phyloP scores from a whole-genome alignment of 2,329 filamentous ascomycete genomes.

The Colletotrichum chlorophyti region DNA sequence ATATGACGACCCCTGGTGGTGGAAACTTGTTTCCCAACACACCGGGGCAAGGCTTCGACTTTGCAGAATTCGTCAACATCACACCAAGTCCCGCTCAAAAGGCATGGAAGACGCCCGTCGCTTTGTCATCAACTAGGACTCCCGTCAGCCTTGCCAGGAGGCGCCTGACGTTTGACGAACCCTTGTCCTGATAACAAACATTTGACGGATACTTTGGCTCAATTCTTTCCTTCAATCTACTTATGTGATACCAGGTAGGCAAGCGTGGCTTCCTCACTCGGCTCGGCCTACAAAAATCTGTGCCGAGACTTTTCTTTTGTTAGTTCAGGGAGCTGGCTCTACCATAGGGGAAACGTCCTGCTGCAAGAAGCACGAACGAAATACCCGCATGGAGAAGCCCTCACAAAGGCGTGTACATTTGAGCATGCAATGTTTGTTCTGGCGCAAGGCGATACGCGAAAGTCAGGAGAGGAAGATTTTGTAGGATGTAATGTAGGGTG shows the following conservation, averaged over 20 bases:
- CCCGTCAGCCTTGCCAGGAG: conserved; percentile 74
- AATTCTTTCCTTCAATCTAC: background rate
- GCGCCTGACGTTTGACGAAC: conserved; percentile 82
- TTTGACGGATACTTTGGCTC: background rate
- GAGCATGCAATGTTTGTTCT: background rate
- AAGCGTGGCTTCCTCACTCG: background rate
- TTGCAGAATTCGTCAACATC: conserved; percentile 96
- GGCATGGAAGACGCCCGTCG: conserved; percentile 81
- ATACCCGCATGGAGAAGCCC: background rate
- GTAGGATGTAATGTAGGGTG: too few relatives aligned
- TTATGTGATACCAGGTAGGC: conserved; percentile 14
- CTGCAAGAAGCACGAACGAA: background rate
- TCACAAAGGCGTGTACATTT: background rate
- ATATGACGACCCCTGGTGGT: conserved; percentile 86
- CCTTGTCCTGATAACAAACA: conserved; percentile 53
- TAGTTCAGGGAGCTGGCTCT: background rate
- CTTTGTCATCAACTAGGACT: conserved; percentile 57
- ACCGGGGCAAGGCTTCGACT: conserved; percentile 85
- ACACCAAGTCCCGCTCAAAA: conserved; percentile 94
- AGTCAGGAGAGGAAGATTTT: too few relatives aligned
- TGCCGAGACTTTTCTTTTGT: background rate
- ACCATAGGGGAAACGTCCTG: background rate
- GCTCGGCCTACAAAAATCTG: background rate
- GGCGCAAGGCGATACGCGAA: background rate
- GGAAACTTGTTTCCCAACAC: conserved; percentile 76